phyloP scores from a whole-genome alignment of 108 stramenopile genomes.

The Chaetoceros muelleri region DNA sequence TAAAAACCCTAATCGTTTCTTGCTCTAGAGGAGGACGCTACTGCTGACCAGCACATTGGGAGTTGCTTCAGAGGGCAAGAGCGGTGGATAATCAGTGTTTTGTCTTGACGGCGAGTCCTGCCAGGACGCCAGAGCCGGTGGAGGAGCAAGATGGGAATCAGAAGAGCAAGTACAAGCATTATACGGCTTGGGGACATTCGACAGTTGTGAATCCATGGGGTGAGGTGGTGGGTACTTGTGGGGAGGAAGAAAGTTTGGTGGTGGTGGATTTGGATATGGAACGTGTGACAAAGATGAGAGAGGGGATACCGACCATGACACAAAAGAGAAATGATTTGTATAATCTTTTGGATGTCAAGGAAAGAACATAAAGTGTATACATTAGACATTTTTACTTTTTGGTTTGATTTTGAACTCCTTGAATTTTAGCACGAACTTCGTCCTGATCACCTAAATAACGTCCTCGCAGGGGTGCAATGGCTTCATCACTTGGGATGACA shows the following conservation, averaged over 20 bases:
- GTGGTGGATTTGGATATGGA: slow-evolving; percentile 88
- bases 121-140: slow-evolving; percentile 51
- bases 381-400: slow-evolving; percentile 31
- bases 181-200: slow-evolving; percentile 99
- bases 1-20: no score
- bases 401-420: slow-evolving; percentile 96
- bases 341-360: slow-evolving; percentile 20
- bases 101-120: slow-evolving; percentile 91
- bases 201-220: slow-evolving; percentile 96
- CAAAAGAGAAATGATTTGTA: slow-evolving; percentile 80
- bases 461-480: slow-evolving; percentile 88
- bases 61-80: slow-evolving; percentile 91
- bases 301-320: slow-evolving; percentile 53
- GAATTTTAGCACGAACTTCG: slow-evolving; percentile 89
- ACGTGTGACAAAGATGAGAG: slow-evolving; percentile 69
- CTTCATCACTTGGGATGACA: slow-evolving; percentile 55
- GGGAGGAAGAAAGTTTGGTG: slow-evolving; percentile 74
- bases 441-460: slow-evolving; percentile 95
- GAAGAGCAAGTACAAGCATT: slow-evolving; percentile 76
- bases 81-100: slow-evolving; percentile 97
- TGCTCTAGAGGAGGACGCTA: no score
- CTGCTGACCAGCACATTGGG: slow-evolving; percentile 99
- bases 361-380: not conserved
- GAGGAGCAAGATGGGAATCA: no score
- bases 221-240: slow-evolving; percentile 83